These are phyloP conservation scores for Cryptococcus sp. DNA, from an alignment of 1,284 basidiomycete species.

Conservation along the genomic window DNA sequence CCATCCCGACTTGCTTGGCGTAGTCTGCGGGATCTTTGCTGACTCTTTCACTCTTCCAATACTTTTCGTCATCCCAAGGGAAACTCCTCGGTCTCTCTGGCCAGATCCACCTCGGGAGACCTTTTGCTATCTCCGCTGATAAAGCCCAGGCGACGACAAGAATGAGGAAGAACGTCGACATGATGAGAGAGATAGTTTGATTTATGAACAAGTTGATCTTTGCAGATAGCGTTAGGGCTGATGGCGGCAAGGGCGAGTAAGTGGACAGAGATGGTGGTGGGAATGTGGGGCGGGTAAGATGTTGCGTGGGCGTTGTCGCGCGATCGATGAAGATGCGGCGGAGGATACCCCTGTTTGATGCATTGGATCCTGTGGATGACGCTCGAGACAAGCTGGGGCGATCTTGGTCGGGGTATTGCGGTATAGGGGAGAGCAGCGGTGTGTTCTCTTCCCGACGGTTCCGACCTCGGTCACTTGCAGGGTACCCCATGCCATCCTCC, in stretches of 20 bases:
- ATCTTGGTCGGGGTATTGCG: slow-evolving; percentile 14
- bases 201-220: slow-evolving; percentile 54
- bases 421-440: slow-evolving; percentile 37
- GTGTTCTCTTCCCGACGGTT: slow-evolving; percentile 16
- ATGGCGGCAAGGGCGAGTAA: slow-evolving; percentile 45
- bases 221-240: slow-evolving; percentile 32
- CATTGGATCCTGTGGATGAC: slow-evolving; percentile 34
- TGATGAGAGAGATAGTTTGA: slow-evolving; percentile 56
- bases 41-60: slow-evolving; percentile 58
- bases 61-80: slow-evolving; percentile 59
- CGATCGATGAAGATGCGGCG: slow-evolving; percentile 52
- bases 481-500: slow-evolving; percentile 16
- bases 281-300: slow-evolving; percentile 51
- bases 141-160: slow-evolving; percentile 55
- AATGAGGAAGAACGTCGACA: slow-evolving; percentile 60
- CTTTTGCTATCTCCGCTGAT: slow-evolving; percentile 36
- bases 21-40: slow-evolving; percentile 63
- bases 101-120: slow-evolving; percentile 43
- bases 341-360: slow-evolving; percentile 39
- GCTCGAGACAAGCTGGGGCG: slow-evolving; percentile 30
- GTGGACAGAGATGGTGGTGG: slow-evolving; percentile 51
- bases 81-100: slow-evolving; percentile 41
- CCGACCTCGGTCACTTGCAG: background rate
- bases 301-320: slow-evolving; percentile 48
- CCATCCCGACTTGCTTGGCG: slow-evolving; percentile 60